Conservation (phyloP, 768 basidiomycete genomes). For the Leucosporidium scottii region DNA sequence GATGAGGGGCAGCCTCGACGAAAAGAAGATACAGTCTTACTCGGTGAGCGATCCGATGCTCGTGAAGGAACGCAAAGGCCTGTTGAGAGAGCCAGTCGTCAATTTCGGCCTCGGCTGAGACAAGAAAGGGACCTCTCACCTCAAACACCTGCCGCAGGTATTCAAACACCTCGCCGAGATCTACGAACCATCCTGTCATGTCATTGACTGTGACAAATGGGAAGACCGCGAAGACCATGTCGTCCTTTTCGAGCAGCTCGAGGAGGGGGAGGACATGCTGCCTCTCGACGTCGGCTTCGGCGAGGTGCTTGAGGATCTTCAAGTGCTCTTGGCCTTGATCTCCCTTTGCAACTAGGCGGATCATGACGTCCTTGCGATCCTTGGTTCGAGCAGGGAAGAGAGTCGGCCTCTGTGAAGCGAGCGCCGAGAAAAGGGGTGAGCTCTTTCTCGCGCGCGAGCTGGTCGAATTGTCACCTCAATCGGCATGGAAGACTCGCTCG, state of each 20-base stretch:
- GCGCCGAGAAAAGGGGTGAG: too few species aligned
- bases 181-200: neutral
- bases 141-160: neutral
- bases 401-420: neutral
- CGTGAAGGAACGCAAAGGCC: neutral
- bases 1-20: neutral
- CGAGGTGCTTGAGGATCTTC: neutral
- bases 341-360: neutral
- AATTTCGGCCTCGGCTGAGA: neutral
- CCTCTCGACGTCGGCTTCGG: neutral
- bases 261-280: neutral
- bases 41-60: neutral
- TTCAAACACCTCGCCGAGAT: neutral
- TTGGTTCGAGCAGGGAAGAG: neutral
- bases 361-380: neutral
- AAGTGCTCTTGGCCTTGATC: neutral
- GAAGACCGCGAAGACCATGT: neutral
- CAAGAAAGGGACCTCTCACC: neutral
- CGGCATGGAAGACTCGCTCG: too few species aligned
- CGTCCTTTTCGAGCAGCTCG: neutral
- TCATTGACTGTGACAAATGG: neutral
- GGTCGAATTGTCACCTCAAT: too few species aligned
- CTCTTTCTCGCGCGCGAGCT: too few species aligned
- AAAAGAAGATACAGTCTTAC: too few species aligned
- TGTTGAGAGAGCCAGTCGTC: neutral